Conservation (phyloP, 805 yeast genomes). For the Debaryomyces prosopidis region DNA sequence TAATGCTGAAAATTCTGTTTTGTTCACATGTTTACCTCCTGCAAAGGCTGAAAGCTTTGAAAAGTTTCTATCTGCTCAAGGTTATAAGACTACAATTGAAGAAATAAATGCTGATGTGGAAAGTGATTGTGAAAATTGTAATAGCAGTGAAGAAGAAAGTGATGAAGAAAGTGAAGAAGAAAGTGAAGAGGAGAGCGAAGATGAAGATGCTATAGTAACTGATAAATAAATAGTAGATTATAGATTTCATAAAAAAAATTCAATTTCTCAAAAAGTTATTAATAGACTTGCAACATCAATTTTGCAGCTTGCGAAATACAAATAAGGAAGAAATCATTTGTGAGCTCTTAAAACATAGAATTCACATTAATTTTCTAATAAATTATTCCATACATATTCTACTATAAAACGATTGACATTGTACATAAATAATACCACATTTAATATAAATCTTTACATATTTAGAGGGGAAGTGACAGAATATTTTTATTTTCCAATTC, state of each 20-base stretch:
- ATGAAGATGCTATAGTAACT: slow-evolving; percentile 19
- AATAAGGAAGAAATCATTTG: too few relatives aligned
- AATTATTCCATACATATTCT: too few relatives aligned
- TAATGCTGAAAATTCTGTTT: slow-evolving; percentile 50
- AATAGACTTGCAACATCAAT: background rate
- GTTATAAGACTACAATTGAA: slow-evolving; percentile 63
- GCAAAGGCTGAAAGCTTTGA: slow-evolving; percentile 50
- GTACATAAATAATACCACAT: too few relatives aligned
- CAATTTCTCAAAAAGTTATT: background rate
- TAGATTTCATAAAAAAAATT: background rate
- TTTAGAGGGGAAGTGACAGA: too few relatives aligned
- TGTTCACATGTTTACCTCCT: slow-evolving; percentile 77
- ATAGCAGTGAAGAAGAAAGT: slow-evolving; percentile 15
- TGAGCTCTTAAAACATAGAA: too few relatives aligned
- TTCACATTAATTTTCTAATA: too few relatives aligned
- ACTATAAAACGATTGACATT: too few relatives aligned
- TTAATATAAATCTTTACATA: too few relatives aligned
- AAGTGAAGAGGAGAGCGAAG: slow-evolving; percentile 21
- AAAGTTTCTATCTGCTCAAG: slow-evolving; percentile 48
- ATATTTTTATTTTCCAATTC: too few relatives aligned
- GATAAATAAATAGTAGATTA: background rate
- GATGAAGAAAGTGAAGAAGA: slow-evolving; percentile 31
- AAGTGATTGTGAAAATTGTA: slow-evolving; percentile 28
- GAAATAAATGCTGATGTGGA: slow-evolving; percentile 38
- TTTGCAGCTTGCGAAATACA: background rate